A percentile compares a stretch with the other conserved stretches of the same genome.
phyloP scores from a whole-genome alignment of 1,284 basidiomycete genomes.

The Thecaphora frezii region DNA sequence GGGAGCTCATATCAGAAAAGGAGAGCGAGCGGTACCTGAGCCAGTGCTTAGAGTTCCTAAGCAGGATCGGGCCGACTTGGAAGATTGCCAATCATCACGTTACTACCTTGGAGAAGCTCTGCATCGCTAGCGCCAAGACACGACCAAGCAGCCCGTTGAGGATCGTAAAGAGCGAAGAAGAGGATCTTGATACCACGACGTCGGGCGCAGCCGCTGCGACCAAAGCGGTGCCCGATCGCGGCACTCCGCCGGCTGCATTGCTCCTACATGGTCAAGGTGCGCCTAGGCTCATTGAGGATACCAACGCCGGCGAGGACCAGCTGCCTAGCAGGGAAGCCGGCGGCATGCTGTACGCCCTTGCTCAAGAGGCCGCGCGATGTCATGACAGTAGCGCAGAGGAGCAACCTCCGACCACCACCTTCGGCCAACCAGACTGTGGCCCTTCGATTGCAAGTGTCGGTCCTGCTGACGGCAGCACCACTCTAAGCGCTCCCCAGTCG shows the following conservation, averaged over 20 bases:
- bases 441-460: constrained; percentile 13
- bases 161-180: neutral
- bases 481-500: no score
- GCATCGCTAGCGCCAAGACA: constrained; percentile 26
- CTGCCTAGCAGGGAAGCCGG: neutral
- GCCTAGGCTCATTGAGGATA: constrained; percentile 1
- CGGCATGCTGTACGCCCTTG: neutral
- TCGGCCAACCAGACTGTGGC: constrained; percentile 1
- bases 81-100: constrained; percentile 35
- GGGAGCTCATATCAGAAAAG: constrained; percentile 17
- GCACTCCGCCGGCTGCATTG: no score
- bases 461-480: no score
- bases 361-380: neutral
- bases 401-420: neutral
- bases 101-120: constrained; percentile 20
- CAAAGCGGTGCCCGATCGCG: neutral
- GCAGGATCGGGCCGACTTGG: constrained; percentile 35
- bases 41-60: constrained; percentile 31
- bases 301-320: neutral
- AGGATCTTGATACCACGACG: constrained; percentile 2
- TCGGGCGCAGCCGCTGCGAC: neutral
- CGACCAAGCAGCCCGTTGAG: constrained; percentile 3
- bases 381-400: neutral
- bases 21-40: constrained; percentile 25
- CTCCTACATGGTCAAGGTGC: neutral